Evolutionary conservation across 1,139 yeast species (phyloP).

Genomic region (Candida gigantensis): DNA sequence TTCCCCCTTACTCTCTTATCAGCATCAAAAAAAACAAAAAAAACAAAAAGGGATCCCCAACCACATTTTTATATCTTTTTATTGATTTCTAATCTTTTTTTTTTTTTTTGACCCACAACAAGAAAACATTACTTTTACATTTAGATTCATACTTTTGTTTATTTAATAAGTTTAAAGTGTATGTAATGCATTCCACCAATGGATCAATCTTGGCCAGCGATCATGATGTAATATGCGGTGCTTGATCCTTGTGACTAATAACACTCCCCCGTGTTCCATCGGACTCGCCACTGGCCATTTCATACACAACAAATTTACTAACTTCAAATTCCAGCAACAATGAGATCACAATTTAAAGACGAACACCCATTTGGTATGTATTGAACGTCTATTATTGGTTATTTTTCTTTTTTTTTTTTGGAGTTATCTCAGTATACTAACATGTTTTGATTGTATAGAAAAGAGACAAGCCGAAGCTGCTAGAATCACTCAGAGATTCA

Average conservation of each 20-base stretch:
- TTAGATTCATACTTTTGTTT: no score
- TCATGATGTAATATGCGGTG: no score
- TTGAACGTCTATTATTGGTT: slow-evolving; percentile 1
- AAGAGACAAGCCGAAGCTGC: slow-evolving; percentile 96
- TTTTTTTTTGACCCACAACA: no score
- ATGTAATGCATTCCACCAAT: no score
- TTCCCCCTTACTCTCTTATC: no score
- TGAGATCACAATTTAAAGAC: slow-evolving; percentile 93
- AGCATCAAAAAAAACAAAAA: background rate
- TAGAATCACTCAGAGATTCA: slow-evolving; percentile 85
- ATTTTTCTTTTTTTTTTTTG: no score
- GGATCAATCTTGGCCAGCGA: no score
- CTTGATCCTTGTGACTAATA: no score
- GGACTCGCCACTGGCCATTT: background rate
- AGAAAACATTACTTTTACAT: no score
- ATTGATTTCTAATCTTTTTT: no score
- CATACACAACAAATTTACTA: background rate
- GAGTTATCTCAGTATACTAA: slow-evolving; percentile 22
- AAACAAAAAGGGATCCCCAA: background rate
- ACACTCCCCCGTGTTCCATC: no score
- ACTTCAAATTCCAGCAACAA: slow-evolving; percentile 21
- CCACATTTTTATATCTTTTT: background rate
- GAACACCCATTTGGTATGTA: slow-evolving; percentile 82
- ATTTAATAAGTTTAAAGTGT: no score
- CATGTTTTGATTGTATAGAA: slow-evolving; percentile 59